Percentiles rank a stretch among this genome's conserved stretches.
Conservation (phyloP, 108 stramenopile genomes). For the Seminavis robusta region DNA sequence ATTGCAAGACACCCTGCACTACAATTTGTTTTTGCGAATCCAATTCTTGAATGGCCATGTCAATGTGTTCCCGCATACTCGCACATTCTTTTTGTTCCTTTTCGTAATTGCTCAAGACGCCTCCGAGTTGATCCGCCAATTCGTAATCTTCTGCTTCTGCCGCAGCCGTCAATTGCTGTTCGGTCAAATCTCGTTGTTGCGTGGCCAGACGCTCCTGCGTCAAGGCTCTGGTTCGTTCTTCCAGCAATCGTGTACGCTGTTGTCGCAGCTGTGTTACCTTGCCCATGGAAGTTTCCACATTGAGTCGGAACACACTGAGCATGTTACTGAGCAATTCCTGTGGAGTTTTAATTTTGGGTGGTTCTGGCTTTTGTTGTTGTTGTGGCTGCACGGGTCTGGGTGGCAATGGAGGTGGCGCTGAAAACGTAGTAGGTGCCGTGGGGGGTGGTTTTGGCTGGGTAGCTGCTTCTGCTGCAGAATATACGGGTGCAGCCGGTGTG, state of each 20-base stretch:
- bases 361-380: not conserved
- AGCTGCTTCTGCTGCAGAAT: no score
- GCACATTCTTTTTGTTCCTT: conserved; percentile 52
- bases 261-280: conserved; percentile 21
- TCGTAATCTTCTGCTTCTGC: conserved; percentile 88
- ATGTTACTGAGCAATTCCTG: conserved; percentile 16
- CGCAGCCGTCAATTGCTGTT: conserved; percentile 61
- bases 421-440: not conserved
- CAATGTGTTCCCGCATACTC: conserved; percentile 41
- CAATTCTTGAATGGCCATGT: conserved; percentile 39
- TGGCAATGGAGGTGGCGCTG: not conserved
- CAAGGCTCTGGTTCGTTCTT: conserved; percentile 47
- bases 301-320: conserved; percentile 13
- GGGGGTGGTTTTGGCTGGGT: no score
- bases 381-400: not conserved
- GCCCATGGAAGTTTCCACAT: conserved; percentile 23
- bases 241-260: conserved; percentile 35
- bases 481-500: no score
- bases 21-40: conserved; percentile 45
- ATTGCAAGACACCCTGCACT: conserved; percentile 42
- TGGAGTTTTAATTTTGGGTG: conserved; percentile 17
- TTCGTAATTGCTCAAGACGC: conserved; percentile 53
- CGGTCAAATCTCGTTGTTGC: conserved; percentile 62
- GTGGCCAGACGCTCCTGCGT: conserved; percentile 52
- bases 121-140: conserved; percentile 68